A percentile compares a stretch with the other conserved stretches of the same genome.
These are phyloP conservation scores for Typha latifolia DNA, from an alignment of 176 grass and related monocot species.

Conservation along the genomic window DNA sequence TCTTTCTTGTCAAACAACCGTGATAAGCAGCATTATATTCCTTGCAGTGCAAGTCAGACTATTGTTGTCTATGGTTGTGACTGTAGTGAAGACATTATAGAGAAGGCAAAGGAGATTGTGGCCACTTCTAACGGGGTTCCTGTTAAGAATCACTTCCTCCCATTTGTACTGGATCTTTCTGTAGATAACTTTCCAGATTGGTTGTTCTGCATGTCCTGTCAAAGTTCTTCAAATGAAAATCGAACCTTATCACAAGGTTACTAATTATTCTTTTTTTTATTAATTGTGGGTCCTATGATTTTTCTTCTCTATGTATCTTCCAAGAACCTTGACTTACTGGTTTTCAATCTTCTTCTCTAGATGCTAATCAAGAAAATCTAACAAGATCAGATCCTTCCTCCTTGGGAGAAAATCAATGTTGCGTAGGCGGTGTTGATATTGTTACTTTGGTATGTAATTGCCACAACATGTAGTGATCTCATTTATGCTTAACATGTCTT, in stretches of 20 bases:
- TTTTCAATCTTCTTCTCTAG: slow-evolving; percentile 23
- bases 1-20: slow-evolving; percentile 6
- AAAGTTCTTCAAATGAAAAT: slow-evolving; percentile 29
- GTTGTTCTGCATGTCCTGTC: slow-evolving; percentile 68
- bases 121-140: slow-evolving; percentile 23
- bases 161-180: slow-evolving; percentile 72
- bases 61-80: slow-evolving; percentile 82
- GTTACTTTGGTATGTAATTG: slow-evolving; percentile 53
- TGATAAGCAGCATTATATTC: slow-evolving; percentile 18
- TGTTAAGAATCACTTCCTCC: slow-evolving; percentile 40
- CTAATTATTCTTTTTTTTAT: slow-evolving; percentile 5
- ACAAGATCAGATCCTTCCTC: slow-evolving; percentile 16
- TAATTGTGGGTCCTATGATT: background rate
- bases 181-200: slow-evolving; percentile 64
- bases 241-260: slow-evolving; percentile 20
- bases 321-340: background rate
- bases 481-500: too few species aligned
- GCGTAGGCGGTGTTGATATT: slow-evolving; percentile 71
- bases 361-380: slow-evolving; percentile 23
- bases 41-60: slow-evolving; percentile 59
- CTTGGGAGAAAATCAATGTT: slow-evolving; percentile 42
- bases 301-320: background rate
- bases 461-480: background rate
- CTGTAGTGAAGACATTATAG: slow-evolving; percentile 82
- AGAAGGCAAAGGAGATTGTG: slow-evolving; percentile 70